Conservation (phyloP, 495 filamentous ascomycete genomes). For the Aspergillus bridgeri region DNA sequence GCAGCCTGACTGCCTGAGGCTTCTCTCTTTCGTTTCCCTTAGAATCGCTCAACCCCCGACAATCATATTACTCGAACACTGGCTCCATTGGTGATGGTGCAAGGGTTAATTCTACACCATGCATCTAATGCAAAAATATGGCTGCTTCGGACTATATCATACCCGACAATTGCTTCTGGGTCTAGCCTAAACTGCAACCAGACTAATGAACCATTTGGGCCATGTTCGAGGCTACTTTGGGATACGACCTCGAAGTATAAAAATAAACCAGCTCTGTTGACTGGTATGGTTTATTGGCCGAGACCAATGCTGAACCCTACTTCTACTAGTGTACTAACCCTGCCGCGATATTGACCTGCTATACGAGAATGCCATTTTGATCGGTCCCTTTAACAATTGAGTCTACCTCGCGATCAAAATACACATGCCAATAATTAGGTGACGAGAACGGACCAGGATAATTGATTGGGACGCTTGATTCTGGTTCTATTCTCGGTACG, state of each 20-base stretch:
- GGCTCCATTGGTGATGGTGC: background rate
- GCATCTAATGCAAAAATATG: background rate
- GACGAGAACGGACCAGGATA: too few species aligned
- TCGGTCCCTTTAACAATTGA: background rate
- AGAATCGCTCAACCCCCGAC: too few species aligned
- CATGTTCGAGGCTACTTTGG: background rate
- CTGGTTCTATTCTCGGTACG: background rate
- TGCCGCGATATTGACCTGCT: too few species aligned
- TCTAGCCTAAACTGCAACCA: too few species aligned
- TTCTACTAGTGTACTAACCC: background rate
- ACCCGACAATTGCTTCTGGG: background rate
- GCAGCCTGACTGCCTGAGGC: background rate
- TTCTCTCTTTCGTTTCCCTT: background rate
- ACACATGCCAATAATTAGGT: too few species aligned
- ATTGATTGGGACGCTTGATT: too few species aligned
- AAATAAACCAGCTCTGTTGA: too few species aligned
- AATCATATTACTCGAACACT: background rate
- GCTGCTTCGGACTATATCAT: background rate
- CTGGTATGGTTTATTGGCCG: background rate
- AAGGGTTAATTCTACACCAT: background rate
- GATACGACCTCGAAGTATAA: background rate
- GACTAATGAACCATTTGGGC: background rate
- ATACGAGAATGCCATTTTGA: background rate
- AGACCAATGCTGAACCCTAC: background rate
- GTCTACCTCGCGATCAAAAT: too few species aligned